These are phyloP conservation scores for Pseudogymnoascus sp. DNA, from an alignment of 2,329 filamentous ascomycete species.

Conservation along the genomic window DNA sequence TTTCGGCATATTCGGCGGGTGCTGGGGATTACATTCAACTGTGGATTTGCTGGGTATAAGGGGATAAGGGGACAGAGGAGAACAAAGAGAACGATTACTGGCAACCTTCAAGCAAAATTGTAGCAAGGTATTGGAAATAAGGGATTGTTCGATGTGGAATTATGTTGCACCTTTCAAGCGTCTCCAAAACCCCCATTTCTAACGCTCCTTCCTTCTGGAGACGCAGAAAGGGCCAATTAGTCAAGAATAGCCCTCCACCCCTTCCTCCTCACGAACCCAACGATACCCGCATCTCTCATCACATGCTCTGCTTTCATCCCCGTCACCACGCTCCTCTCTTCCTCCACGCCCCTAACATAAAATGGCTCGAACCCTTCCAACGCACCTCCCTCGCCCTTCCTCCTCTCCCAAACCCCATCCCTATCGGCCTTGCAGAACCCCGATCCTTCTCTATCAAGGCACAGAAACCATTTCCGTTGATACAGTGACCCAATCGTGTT, in stretches of 20 bases:
- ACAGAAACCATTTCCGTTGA: slow-evolving; percentile 58
- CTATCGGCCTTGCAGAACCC: slow-evolving; percentile 41
- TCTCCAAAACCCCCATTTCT: neutral
- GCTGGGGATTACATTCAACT: neutral
- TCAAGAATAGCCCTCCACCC: slow-evolving; percentile 47
- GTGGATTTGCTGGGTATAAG: neutral
- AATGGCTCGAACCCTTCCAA: slow-evolving; percentile 44
- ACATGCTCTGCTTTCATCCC: slow-evolving; percentile 51
- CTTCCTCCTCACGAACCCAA: slow-evolving; percentile 45
- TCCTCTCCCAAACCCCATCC: slow-evolving; percentile 22
- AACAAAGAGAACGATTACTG: neutral
- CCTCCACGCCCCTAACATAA: slow-evolving; percentile 49
- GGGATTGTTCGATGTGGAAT: neutral
- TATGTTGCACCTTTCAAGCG: neutral
- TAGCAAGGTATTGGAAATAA: neutral
- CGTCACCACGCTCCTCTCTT: slow-evolving; percentile 59
- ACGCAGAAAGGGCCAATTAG: slow-evolving; percentile 14
- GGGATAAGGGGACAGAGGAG: neutral
- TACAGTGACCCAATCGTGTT: slow-evolving; percentile 61
- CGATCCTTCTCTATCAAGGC: slow-evolving; percentile 49
- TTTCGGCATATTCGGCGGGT: neutral
- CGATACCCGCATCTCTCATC: slow-evolving; percentile 51
- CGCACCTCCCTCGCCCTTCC: slow-evolving; percentile 7
- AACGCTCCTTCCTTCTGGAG: neutral
- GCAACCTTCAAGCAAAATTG: neutral